Percentiles rank a stretch among this genome's conserved stretches.
Evolutionary conservation across 106 monocot genomes (phyloP).

Genomic region (Iris macrosiphon): DNA sequence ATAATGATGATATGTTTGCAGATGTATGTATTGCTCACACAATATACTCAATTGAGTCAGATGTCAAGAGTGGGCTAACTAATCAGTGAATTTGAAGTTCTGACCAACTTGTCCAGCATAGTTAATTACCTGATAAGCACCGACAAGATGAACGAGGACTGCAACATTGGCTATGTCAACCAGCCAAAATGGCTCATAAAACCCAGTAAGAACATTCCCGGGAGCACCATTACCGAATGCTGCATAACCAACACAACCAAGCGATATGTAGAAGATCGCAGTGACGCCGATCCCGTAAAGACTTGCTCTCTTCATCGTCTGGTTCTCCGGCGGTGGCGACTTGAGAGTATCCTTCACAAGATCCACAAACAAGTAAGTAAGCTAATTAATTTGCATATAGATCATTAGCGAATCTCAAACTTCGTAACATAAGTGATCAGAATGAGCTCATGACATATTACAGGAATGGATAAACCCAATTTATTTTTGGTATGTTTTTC

Average conservation of each 20-base stretch:
- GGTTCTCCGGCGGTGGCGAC: slow-evolving; percentile 64
- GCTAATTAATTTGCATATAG: too few relatives aligned
- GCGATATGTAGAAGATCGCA: slow-evolving; percentile 48
- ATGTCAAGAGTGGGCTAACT: too few relatives aligned
- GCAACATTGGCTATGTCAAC: slow-evolving; percentile 61
- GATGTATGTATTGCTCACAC: too few relatives aligned
- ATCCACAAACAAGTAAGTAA: too few relatives aligned
- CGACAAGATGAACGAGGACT: slow-evolving; percentile 49
- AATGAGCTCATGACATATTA: not conserved
- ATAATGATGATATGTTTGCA: too few relatives aligned
- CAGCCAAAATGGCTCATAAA: slow-evolving; percentile 68
- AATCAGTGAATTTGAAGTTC: too few relatives aligned
- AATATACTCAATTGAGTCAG: too few relatives aligned
- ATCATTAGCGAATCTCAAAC: not conserved
- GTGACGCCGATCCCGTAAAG: slow-evolving; percentile 46
- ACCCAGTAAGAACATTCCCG: slow-evolving; percentile 59
- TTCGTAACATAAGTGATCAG: not conserved
- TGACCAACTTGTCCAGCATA: not conserved
- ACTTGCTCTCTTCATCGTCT: slow-evolving; percentile 66
- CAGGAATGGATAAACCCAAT: too few relatives aligned
- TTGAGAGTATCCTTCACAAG: slow-evolving; percentile 57
- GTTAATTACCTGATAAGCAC: slow-evolving; percentile 55
- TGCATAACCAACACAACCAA: slow-evolving; percentile 60
- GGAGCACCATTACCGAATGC: slow-evolving; percentile 62
- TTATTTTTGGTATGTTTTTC: too few relatives aligned